Percentiles rank a stretch among this genome's conserved stretches.
Conservation (phyloP, 177 flowering plant genomes). For the Vitis hybrid region DNA sequence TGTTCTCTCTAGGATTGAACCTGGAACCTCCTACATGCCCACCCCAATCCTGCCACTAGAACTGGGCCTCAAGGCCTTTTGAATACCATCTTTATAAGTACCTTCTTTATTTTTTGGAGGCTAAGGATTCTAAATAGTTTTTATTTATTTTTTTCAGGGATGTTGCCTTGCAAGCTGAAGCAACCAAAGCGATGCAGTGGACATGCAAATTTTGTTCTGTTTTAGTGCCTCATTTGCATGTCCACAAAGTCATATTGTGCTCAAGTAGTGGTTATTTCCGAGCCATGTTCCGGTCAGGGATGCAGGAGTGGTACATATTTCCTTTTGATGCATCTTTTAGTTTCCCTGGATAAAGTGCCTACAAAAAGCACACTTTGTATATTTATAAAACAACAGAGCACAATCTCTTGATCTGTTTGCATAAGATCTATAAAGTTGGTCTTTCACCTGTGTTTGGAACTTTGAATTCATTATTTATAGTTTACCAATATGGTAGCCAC, state of each 20-base stretch:
- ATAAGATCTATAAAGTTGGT: too few species aligned
- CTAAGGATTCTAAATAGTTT: not conserved
- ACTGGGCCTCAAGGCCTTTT: too few species aligned
- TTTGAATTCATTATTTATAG: too few species aligned
- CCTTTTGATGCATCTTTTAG: not conserved
- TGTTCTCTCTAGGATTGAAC: too few species aligned
- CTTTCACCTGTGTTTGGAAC: too few species aligned
- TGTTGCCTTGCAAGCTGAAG: conserved; percentile 59
- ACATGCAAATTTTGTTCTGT: conserved; percentile 52
- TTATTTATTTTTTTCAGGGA: conserved; percentile 49
- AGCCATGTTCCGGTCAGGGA: conserved; percentile 81
- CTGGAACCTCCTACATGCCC: too few species aligned
- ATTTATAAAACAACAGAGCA: too few species aligned
- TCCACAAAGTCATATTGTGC: conserved; percentile 62
- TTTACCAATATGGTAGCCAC: too few species aligned
- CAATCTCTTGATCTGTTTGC: too few species aligned
- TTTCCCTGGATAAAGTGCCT: too few species aligned
- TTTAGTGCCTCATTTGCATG: conserved; percentile 65
- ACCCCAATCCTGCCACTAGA: too few species aligned
- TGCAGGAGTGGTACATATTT: conserved; percentile 75
- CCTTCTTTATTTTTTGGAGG: not conserved
- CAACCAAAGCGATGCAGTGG: conserved; percentile 29
- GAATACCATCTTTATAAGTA: not conserved
- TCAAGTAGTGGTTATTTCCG: conserved; percentile 66
- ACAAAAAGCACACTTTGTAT: too few species aligned